phyloP scores from a whole-genome alignment of 441 rosid species.

The Aleurites moluccanus region DNA sequence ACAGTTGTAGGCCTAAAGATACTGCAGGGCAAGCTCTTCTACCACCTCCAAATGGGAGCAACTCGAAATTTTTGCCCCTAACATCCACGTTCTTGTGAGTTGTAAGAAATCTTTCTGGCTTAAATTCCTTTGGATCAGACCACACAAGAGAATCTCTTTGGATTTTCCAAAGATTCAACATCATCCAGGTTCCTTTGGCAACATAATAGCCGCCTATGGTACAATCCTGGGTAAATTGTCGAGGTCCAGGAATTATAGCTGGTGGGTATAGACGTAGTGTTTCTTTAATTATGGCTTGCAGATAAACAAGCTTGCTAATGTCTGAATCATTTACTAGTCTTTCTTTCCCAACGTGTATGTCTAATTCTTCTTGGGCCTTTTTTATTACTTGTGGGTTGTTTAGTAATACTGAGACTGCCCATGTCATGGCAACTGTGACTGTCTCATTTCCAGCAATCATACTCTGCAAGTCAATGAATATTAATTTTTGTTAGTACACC shows the following conservation, averaged over 20 bases:
- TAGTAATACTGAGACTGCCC: constrained; percentile 20
- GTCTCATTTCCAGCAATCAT: constrained; percentile 10
- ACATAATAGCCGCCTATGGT: constrained; percentile 39
- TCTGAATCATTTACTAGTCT: constrained; percentile 44
- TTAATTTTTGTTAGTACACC: background rate
- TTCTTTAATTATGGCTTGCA: constrained; percentile 51
- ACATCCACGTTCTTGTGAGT: constrained; percentile 29
- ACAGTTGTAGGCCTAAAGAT: constrained; percentile 27
- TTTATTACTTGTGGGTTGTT: constrained; percentile 22
- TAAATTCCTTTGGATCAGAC: constrained; percentile 38
- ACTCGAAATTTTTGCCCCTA: constrained; percentile 32
- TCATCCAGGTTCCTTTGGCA: constrained; percentile 36
- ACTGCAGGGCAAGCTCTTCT: constrained; percentile 37
- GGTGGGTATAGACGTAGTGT: constrained; percentile 54
- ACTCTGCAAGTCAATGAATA: background rate
- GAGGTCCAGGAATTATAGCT: constrained; percentile 40
- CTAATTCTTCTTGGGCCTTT: constrained; percentile 40
- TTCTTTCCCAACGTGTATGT: constrained; percentile 42
- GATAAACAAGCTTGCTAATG: constrained; percentile 39
- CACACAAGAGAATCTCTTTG: constrained; percentile 47
- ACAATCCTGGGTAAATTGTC: constrained; percentile 26
- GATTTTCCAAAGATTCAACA: constrained; percentile 50
- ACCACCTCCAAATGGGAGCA: constrained; percentile 41
- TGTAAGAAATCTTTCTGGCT: constrained; percentile 42
- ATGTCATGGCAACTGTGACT: constrained; percentile 22